These are phyloP conservation scores for Marasmius fiardii DNA, from an alignment of 1,284 basidiomycete genomes.

Conservation along the genomic window DNA sequence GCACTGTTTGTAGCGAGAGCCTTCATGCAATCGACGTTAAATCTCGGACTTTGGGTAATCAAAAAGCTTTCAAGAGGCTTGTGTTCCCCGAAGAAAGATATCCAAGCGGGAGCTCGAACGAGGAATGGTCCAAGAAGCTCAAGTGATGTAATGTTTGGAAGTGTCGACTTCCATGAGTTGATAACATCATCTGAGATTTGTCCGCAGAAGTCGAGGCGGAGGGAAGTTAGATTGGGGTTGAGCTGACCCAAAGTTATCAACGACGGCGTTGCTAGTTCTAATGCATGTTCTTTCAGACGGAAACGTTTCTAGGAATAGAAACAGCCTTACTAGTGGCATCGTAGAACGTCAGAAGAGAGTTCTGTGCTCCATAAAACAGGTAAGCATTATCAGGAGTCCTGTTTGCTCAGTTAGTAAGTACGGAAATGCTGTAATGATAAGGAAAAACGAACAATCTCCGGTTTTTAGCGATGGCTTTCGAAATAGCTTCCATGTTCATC, in stretches of 20 bases:
- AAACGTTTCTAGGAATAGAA: conserved; percentile 6
- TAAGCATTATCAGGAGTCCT: conserved; percentile 76
- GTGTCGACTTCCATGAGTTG: conserved; percentile 56
- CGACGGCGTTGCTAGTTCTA: conserved; percentile 69
- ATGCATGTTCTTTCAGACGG: conserved; percentile 5
- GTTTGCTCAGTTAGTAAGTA: conserved; percentile 3
- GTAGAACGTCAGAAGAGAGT: conserved; percentile 74
- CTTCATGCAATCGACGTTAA: conserved; percentile 72
- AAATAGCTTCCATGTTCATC: conserved; percentile 79
- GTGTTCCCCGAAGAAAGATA: conserved; percentile 66
- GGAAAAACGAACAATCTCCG: conserved; percentile 68
- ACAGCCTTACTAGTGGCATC: conserved; percentile 82
- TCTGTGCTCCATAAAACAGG: conserved; percentile 79
- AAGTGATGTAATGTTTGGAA: conserved; percentile 67
- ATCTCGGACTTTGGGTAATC: conserved; percentile 86
- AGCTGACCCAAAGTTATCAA: conserved; percentile 69
- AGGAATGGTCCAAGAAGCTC: conserved; percentile 91
- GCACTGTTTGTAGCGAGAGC: conserved; percentile 64
- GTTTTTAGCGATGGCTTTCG: conserved; percentile 84
- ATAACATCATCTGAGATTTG: conserved; percentile 75
- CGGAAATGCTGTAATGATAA: not conserved
- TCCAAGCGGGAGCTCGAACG: conserved; percentile 76
- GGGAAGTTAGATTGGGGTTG: conserved; percentile 75
- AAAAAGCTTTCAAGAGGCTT: conserved; percentile 68
- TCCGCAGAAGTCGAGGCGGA: conserved; percentile 88